Evolutionary conservation across 257 asterid genomes (phyloP).

Genomic region (Przewalskia tangutica): DNA sequence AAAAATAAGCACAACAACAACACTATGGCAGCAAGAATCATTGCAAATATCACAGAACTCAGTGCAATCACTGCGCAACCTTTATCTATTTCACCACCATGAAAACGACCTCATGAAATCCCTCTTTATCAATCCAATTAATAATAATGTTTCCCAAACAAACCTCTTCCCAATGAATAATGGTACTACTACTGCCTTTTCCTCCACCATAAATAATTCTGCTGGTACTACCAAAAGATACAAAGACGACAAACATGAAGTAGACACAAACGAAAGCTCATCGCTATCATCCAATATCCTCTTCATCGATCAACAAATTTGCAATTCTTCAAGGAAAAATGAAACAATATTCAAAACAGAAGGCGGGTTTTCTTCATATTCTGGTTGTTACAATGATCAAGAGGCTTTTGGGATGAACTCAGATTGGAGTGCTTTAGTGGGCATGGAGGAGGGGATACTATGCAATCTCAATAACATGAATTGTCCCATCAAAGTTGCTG

Average conservation of each 20-base stretch:
- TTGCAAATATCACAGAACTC: neutral
- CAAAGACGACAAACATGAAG: neutral
- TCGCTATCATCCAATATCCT: neutral
- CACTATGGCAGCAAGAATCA: constrained; percentile 8
- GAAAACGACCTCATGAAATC: neutral
- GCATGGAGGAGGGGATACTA: neutral
- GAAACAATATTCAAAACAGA: neutral
- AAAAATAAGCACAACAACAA: constrained; percentile 17
- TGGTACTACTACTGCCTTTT: neutral
- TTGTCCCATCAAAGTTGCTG: constrained; percentile 15
- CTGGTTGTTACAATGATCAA: neutral
- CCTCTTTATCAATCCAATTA: neutral
- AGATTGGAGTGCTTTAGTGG: neutral
- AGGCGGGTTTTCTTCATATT: neutral
- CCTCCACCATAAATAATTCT: neutral
- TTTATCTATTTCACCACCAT: neutral
- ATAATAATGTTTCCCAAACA: neutral
- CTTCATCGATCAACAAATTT: neutral
- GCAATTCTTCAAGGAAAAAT: neutral
- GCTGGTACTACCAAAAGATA: neutral
- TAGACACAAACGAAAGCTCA: neutral
- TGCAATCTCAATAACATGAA: neutral
- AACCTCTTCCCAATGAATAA: neutral
- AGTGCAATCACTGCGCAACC: neutral
- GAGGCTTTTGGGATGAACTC: neutral